Evolutionary conservation across 257 asterid species (phyloP).

Genomic region (Solanum lycopersicoides): DNA sequence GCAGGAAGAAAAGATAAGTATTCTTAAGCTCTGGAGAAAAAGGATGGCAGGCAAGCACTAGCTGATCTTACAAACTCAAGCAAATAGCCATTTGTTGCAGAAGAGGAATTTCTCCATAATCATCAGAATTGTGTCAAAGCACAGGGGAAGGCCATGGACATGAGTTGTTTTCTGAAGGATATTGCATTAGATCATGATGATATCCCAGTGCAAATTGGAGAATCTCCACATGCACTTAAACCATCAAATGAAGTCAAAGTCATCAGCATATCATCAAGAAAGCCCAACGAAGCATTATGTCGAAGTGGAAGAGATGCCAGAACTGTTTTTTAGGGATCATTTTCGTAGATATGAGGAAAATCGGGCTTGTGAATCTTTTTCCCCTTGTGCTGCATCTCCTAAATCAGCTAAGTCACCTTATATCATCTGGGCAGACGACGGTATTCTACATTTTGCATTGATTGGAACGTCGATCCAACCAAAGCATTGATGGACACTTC

Average conservation of each 20-base stretch:
- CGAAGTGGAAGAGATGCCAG: constrained; percentile 41
- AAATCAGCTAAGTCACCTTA: constrained; percentile 25
- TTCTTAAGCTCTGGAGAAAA: constrained; percentile 21
- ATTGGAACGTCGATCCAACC: constrained; percentile 27
- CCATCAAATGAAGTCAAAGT: constrained; percentile 6
- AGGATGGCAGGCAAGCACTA: constrained; percentile 60
- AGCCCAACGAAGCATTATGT: background rate
- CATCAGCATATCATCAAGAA: background rate
- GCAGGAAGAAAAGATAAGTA: constrained; percentile 9
- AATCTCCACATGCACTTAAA: constrained; percentile 18
- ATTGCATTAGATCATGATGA: constrained; percentile 39
- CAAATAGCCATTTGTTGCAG: constrained; percentile 31
- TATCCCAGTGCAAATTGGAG: background rate
- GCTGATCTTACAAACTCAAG: constrained; percentile 71
- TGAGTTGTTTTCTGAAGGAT: constrained; percentile 45
- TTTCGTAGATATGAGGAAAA: background rate
- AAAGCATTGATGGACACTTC: background rate
- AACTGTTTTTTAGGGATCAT: constrained; percentile 4
- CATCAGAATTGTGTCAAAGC: constrained; percentile 65
- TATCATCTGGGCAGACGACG: constrained; percentile 32
- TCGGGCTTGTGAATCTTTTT: constrained; percentile 1
- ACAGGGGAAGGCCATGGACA: constrained; percentile 26
- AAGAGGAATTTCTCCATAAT: constrained; percentile 64
- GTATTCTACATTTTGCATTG: constrained; percentile 21
- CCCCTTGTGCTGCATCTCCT: constrained; percentile 14